Percentiles rank a stretch among this genome's conserved stretches.
These are phyloP conservation scores for Flaveria sonorensis DNA, from an alignment of 129 eudicot species.

Conservation along the genomic window DNA sequence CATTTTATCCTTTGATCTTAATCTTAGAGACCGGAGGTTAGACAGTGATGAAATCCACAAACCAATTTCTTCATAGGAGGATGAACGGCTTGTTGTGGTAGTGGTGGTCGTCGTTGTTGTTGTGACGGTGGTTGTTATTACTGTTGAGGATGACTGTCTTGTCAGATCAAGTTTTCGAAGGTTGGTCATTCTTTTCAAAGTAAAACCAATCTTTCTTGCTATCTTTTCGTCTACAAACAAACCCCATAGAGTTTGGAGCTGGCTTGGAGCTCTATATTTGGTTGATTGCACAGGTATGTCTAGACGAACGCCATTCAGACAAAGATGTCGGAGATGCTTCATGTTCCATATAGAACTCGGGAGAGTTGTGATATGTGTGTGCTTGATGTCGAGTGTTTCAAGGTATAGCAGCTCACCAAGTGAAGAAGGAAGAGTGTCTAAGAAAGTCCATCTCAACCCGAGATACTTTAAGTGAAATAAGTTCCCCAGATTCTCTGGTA, in stretches of 20 bases:
- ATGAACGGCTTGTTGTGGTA: slow-evolving; percentile 25
- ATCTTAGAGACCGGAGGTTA: slow-evolving; percentile 27
- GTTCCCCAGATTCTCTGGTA: slow-evolving; percentile 35
- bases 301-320: slow-evolving; percentile 33
- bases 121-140: slow-evolving; percentile 15
- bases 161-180: slow-evolving; percentile 37
- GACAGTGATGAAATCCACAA: slow-evolving; percentile 26
- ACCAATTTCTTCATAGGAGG: slow-evolving; percentile 28
- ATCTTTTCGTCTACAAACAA: slow-evolving; percentile 36
- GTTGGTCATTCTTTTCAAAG: slow-evolving; percentile 30
- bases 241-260: slow-evolving; percentile 39
- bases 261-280: slow-evolving; percentile 26
- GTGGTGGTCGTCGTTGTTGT: slow-evolving; percentile 14
- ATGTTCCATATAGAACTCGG: slow-evolving; percentile 41
- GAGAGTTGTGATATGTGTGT: slow-evolving; percentile 37
- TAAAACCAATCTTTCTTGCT: slow-evolving; percentile 23
- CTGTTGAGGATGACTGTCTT: slow-evolving; percentile 25
- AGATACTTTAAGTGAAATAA: slow-evolving; percentile 34
- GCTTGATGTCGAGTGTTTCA: slow-evolving; percentile 42
- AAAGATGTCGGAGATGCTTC: slow-evolving; percentile 38
- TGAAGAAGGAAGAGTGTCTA: slow-evolving; percentile 42
- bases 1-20: slow-evolving; percentile 37
- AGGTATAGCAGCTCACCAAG: slow-evolving; percentile 34
- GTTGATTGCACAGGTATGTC: slow-evolving; percentile 22
- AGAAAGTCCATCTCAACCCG: slow-evolving; percentile 40